phyloP scores from a whole-genome alignment of 1,284 basidiomycete genomes.

The Marasmius tenuissimus region DNA sequence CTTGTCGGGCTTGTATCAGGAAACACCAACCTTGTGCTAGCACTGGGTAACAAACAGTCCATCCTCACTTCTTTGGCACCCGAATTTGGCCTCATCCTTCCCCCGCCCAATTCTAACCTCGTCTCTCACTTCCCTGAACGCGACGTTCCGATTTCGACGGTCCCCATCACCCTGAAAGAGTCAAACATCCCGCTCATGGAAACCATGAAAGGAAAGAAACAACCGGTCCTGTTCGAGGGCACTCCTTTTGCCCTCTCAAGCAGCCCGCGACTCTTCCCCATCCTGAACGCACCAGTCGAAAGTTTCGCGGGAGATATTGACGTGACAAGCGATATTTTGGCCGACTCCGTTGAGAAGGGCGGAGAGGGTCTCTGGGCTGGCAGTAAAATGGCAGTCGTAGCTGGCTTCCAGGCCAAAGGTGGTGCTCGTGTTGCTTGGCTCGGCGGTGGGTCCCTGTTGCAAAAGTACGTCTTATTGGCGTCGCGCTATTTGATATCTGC shows the following conservation, averaged over 20 bases:
- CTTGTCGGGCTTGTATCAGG: slow-evolving; percentile 73
- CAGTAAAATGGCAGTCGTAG: slow-evolving; percentile 72
- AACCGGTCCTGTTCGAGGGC: slow-evolving; percentile 78
- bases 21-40: slow-evolving; percentile 84
- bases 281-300: slow-evolving; percentile 77
- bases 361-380: slow-evolving; percentile 82
- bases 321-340: slow-evolving; percentile 55
- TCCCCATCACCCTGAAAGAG: slow-evolving; percentile 53
- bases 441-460: slow-evolving; percentile 81
- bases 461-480: slow-evolving; percentile 58
- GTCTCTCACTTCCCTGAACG: slow-evolving; percentile 77
- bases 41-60: slow-evolving; percentile 74
- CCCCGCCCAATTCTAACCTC: slow-evolving; percentile 71
- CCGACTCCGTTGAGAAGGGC: slow-evolving; percentile 67
- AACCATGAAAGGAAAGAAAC: slow-evolving; percentile 41
- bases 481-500: slow-evolving; percentile 17
- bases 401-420: slow-evolving; percentile 84
- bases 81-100: slow-evolving; percentile 76
- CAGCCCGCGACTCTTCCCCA: slow-evolving; percentile 83
- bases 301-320: slow-evolving; percentile 69
- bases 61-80: slow-evolving; percentile 69
- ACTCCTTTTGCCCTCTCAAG: slow-evolving; percentile 71
- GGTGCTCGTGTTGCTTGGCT: slow-evolving; percentile 82
- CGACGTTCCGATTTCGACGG: slow-evolving; percentile 52
- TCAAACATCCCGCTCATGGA: slow-evolving; percentile 32